Base-by-base conservation (phyloP, 2,329 filamentous ascomycete species). In the Scytalidium lignicola region DNA sequence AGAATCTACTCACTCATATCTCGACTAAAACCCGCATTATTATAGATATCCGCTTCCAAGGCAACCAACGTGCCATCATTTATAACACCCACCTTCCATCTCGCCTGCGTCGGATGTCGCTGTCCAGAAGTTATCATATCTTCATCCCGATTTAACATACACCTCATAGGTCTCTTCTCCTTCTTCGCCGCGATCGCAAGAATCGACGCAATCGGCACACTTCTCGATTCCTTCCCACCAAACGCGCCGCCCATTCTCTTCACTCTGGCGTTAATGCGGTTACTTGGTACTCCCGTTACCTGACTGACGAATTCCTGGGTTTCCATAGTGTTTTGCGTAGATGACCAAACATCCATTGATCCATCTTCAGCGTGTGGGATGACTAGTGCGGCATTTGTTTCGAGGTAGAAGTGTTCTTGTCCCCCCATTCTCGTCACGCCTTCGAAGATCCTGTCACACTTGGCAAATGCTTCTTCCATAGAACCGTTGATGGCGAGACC, bases 341-440 rank as follows among this genome's bases (percentile, higher is more conserved):
- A 89, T 52, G 87, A 85, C 73, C 86, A 96, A 18, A 97, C 81
- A 62, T 96, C 92, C 79, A 96, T 92, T 63, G 95, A 90, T 1
- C 90, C 90, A 65, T 95, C 89, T 66, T 96, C 92, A 0, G 80
- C 82, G 64, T 95, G 95, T 0, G 91, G 92, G 44, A 96, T 83
- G 1, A 81, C 89, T 15, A 96, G 65, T 46, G 84, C 86, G 2
- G 90, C 91, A 56, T 96, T 86, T 0, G 92, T 96, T 69, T 96
- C 92, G 1, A 97, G 77, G 58, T 96, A 97, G 64, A 97, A 96
- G 63, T 97, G 92, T 64, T 97, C 92, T 62, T 97, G 92, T 0
- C 92, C 92, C 43, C 92, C 92, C 81, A 97, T 96, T 46, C 90
- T 79, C 2, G 85, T 79, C 0, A 85, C 81, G 26, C 92, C 92